These are phyloP conservation scores for Euphorbia tirucalli DNA, from an alignment of 345 rosid species.

Conservation along the genomic window DNA sequence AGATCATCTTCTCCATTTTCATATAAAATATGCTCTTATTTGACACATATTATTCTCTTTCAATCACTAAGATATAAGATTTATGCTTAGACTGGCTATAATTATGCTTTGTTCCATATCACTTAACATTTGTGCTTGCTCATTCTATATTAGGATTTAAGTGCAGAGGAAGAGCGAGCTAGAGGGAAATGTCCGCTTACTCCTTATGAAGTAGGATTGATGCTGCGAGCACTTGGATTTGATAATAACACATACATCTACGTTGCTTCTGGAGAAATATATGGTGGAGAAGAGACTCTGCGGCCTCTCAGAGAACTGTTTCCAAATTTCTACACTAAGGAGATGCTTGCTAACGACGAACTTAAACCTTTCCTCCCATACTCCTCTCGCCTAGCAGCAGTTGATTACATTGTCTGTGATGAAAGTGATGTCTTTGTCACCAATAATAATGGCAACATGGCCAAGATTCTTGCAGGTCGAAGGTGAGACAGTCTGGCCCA, in stretches of 20 bases:
- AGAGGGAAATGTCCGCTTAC: constrained; percentile 97
- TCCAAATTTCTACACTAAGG: constrained; percentile 93
- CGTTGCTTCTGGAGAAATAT: constrained; percentile 98
- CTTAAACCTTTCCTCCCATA: constrained; percentile 68
- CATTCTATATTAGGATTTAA: constrained; percentile 58
- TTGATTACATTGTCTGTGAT: constrained; percentile 87
- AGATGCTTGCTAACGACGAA: constrained; percentile 78
- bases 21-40: not conserved
- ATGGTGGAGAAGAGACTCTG: constrained; percentile 90
- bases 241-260: constrained; percentile 76
- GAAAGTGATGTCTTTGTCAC: constrained; percentile 95
- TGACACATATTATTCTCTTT: not conserved
- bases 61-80: not conserved
- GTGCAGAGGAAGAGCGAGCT: constrained; percentile 78
- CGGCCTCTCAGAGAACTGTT: constrained; percentile 81
- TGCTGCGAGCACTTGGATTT: constrained; percentile 96
- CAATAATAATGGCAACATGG: constrained; percentile 98
- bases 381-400: constrained; percentile 92
- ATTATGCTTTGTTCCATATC: not conserved
- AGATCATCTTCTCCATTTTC: not conserved
- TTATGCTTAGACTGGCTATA: not conserved
- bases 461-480: constrained; percentile 96
- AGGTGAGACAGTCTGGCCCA: constrained; percentile 53
- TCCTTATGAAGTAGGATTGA: constrained; percentile 94
- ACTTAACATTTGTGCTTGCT: not conserved